These are phyloP conservation scores for Leptographium lundbergii DNA, from an alignment of 2,329 filamentous ascomycete species.

Conservation along the genomic window DNA sequence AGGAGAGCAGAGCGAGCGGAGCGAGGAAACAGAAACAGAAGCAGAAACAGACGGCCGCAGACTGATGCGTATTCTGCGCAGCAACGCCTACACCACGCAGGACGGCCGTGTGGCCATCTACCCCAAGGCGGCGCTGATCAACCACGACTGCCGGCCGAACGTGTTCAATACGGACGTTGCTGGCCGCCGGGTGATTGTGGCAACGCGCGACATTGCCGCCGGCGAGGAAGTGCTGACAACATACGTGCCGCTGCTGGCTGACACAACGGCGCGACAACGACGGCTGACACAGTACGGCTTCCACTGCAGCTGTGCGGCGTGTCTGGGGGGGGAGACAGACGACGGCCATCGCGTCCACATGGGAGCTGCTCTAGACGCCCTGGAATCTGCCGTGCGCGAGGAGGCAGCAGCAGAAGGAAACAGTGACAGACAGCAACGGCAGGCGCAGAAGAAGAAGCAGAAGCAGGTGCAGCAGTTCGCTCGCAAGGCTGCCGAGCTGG, in stretches of 20 bases:
- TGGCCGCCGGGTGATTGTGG: conserved; percentile 20
- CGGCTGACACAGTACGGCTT: conserved; percentile 20
- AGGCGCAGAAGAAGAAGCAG: too few species aligned
- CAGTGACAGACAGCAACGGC: neutral
- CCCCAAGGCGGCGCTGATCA: conserved; percentile 23
- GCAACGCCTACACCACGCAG: conserved; percentile 24
- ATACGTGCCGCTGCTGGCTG: conserved; percentile 22
- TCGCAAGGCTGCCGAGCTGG: conserved; percentile 2
- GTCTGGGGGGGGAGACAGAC: neutral
- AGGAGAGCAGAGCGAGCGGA: conserved; percentile 9
- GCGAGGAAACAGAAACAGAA: neutral
- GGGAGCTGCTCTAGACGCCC: conserved; percentile 3
- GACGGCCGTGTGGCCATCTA: conserved; percentile 17
- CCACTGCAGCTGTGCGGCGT: conserved; percentile 8
- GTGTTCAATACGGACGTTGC: conserved; percentile 15
- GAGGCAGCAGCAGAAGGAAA: neutral
- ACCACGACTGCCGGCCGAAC: conserved; percentile 27
- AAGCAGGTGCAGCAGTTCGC: neutral
- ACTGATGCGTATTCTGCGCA: conserved; percentile 24
- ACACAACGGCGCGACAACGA: conserved; percentile 17
- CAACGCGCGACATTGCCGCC: conserved; percentile 18
- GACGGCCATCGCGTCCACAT: conserved; percentile 6
- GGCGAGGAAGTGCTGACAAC: conserved; percentile 25
- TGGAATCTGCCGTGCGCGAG: neutral
- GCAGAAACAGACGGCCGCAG: neutral